Conservation (phyloP, 306 rosid species). For the cucumber (Cucumis sativus) region Cucumber_9930_V3 NC_026656.2:14273501-14274000, state of each 20-base stretch:
- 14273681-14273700: slow-evolving; percentile 55
- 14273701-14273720: slow-evolving; percentile 45
- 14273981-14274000: background rate
- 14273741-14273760: slow-evolving; percentile 18
- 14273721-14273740: slow-evolving; percentile 36
- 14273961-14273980: background rate
- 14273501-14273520: background rate
- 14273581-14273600: background rate
- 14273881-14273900: background rate
- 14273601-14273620: background rate
- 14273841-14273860: background rate
- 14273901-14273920: background rate
- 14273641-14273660: background rate
- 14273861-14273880: background rate
- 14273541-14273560: background rate
- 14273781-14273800: background rate
- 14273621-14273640: slow-evolving; percentile 8
- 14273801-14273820: background rate
- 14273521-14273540: background rate
- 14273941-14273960: background rate
- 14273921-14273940: background rate
- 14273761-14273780: slow-evolving; percentile 12
- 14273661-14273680: background rate
- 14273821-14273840: background rate
- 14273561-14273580: background rate